Conservation (phyloP, 345 rosid genomes). For the Ceriops tagal region DNA sequence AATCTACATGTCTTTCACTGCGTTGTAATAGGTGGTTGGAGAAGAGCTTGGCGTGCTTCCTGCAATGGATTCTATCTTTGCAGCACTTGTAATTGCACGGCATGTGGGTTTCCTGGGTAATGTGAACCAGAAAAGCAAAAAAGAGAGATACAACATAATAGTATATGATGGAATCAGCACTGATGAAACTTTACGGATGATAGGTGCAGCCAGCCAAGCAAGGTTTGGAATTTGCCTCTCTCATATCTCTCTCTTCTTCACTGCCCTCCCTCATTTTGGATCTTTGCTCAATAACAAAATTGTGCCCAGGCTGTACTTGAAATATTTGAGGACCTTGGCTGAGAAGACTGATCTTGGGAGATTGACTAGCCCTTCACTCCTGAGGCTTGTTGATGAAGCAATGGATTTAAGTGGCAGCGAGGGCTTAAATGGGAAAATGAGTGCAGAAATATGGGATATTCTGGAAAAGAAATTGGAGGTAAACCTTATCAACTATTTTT, state of each 20-base stretch:
- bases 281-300: conserved; percentile 10
- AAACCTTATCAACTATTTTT: conserved; percentile 14
- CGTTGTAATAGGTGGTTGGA: conserved; percentile 69
- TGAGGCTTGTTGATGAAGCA: conserved; percentile 72
- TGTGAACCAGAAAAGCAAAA: conserved; percentile 37
- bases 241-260: background rate
- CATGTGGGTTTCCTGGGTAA: conserved; percentile 51
- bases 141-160: conserved; percentile 49
- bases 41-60: conserved; percentile 98
- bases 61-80: conserved; percentile 83
- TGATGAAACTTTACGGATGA: conserved; percentile 74
- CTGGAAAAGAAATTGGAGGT: conserved; percentile 72
- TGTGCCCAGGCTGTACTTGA: conserved; percentile 62
- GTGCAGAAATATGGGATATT: conserved; percentile 70
- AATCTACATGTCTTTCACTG: conserved; percentile 11
- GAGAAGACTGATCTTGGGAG: conserved; percentile 93
- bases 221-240: conserved; percentile 39
- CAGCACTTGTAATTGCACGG: conserved; percentile 53
- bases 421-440: conserved; percentile 47
- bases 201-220: conserved; percentile 66
- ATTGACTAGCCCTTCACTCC: conserved; percentile 69
- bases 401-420: conserved; percentile 47
- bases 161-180: conserved; percentile 65
- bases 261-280: background rate
- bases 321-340: conserved; percentile 63